Base-by-base conservation (phyloP, 208 protist genomes). In the Trypanosoma cruzi region DNA sequence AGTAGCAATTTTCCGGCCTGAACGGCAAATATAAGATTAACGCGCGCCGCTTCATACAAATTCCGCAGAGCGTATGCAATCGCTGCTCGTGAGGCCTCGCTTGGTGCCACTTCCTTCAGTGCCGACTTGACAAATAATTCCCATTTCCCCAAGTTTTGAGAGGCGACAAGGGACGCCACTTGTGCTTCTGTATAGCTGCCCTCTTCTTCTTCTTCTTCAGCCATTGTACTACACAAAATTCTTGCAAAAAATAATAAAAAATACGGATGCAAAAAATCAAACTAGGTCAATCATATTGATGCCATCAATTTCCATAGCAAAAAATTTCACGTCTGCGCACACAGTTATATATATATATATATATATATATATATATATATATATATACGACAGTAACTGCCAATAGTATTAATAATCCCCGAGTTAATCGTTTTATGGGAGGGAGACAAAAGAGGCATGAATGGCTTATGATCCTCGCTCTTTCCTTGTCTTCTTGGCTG, bases 401-500 rank as follows among this genome's bases (percentile, higher is more conserved):
- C 24, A 52, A 26, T 52, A 52, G 16, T 52, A 66, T 34, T 40
- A 54, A 55, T 54, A 37, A 55, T 54, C 24, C 8, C 36, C 36
- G 44, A 63, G 34, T 59, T 59, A 59, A 63, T 22, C 58, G 42
- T 46, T 7, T 55, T 28, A 52, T 7, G 16, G 22, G n/a, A n/a
- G n/a, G n/a, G n/a, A n/a, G 16, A 8, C 22, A 52, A n/a, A 52
- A n/a, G 8, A 31, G 4, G 4, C 5, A 46, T 4, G 14, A 28
- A 24, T 53, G 24, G 1, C 1, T 7, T 22, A 8, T 40, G 0
- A 14, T 29, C 52, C 46, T 57, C n/a, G n/a, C n/a, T 68, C 61
- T 48, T 65, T 77, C 63, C 73, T 78, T 58, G 56, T 44, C 31
- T 59, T 52, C 31, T 75, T 74, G 5, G 28, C 42, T 18, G 68